phyloP scores from a whole-genome alignment of 176 grass and related monocot genomes.

The Avena eriantha region DNA sequence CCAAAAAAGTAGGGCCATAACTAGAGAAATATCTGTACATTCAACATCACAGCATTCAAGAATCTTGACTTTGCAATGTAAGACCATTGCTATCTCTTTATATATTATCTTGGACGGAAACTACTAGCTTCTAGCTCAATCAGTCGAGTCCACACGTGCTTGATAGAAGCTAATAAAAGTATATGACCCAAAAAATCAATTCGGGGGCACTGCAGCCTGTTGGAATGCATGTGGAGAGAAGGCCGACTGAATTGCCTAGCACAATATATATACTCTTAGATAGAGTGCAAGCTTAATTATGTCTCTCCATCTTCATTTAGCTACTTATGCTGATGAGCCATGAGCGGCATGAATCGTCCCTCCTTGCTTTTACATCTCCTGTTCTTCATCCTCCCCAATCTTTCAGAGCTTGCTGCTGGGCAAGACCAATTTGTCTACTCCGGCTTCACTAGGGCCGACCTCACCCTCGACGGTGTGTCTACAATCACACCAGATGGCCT shows the following conservation, averaged over 20 bases:
- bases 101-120: not conserved
- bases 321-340: not conserved
- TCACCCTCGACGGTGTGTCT: constrained; percentile 10
- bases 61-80: constrained; percentile 25
- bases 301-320: not conserved
- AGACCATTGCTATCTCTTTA: not conserved
- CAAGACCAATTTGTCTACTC: constrained; percentile 36
- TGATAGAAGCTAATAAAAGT: not conserved
- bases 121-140: not conserved
- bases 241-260: too few species aligned
- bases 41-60: not conserved
- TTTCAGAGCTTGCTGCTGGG: not conserved
- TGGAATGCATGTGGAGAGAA: too few species aligned
- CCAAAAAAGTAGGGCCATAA: too few species aligned
- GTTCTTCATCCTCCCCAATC: not conserved
- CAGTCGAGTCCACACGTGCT: not conserved
- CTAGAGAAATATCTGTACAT: not conserved
- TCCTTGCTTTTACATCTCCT: not conserved
- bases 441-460: not conserved
- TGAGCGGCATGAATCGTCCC: not conserved
- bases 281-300: not conserved
- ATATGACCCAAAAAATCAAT: not conserved
- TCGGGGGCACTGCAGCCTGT: not conserved
- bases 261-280: not conserved
- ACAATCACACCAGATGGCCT: not conserved